Percentiles rank a stretch among this genome's conserved stretches.
phyloP scores from a whole-genome alignment of 1,284 basidiomycete species.

The Cryptococcus hybrid region DNA sequence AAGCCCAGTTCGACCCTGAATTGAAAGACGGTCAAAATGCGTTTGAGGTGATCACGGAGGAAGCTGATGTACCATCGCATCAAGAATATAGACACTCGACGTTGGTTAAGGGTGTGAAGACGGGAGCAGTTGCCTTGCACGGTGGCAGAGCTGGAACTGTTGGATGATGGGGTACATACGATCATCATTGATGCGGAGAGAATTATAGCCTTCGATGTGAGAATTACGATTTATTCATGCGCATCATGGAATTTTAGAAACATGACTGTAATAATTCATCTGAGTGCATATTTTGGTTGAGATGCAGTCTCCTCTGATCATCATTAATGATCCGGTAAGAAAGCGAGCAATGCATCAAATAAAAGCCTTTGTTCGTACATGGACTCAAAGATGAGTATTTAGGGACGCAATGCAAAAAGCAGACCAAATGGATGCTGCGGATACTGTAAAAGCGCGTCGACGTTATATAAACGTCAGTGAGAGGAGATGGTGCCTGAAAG shows the following conservation, averaged over 20 bases:
- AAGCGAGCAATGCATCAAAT: no score
- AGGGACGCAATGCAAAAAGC: no score
- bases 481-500: no score
- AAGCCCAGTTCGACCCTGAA: conserved; percentile 3
- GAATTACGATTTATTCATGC: conserved; percentile 5
- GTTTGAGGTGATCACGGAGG: conserved; percentile 24
- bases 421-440: no score
- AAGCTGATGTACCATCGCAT: conserved; percentile 16
- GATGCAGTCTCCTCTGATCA: no score
- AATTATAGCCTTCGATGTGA: conserved; percentile 36
- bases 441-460: no score
- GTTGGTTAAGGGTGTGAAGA: conserved; percentile 16
- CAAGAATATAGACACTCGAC: conserved; percentile 3
- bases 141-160: conserved; percentile 19
- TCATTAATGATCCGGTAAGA: no score
- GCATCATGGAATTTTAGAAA: conserved; percentile 31
- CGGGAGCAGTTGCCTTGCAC: conserved; percentile 39
- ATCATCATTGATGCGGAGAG: conserved; percentile 46
- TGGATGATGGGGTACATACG: conserved; percentile 18
- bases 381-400: no score
- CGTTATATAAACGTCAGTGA: no score
- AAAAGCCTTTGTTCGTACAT: no score
- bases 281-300: no score
- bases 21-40: conserved; percentile 8
- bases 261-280: background rate